A percentile compares a stretch with the other conserved stretches of the same genome.
Evolutionary conservation across 768 basidiomycete species (phyloP).

Genomic region (Glaciozyma antarctica): DNA sequence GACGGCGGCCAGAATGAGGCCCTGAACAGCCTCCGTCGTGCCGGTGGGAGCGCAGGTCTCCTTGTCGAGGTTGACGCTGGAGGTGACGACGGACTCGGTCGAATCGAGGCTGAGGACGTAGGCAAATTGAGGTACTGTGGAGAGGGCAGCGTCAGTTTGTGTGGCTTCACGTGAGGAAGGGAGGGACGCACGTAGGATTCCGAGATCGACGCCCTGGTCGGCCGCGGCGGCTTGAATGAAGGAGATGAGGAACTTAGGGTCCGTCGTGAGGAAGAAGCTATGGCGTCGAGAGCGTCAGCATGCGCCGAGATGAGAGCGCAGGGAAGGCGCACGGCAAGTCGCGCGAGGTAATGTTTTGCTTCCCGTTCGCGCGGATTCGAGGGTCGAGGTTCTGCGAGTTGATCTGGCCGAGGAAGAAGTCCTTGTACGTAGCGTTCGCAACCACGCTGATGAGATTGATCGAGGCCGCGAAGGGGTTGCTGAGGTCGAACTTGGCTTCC

Average conservation of each 20-base stretch:
- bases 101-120: slow-evolving; percentile 8
- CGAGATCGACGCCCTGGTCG: slow-evolving; percentile 52
- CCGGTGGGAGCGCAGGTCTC: slow-evolving; percentile 53
- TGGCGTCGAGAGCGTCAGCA: not conserved
- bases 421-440: slow-evolving; percentile 51
- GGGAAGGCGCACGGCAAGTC: slow-evolving; percentile 11
- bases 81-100: slow-evolving; percentile 43
- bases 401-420: slow-evolving; percentile 48
- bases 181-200: slow-evolving; percentile 38
- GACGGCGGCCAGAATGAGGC: slow-evolving; percentile 55
- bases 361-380: slow-evolving; percentile 50
- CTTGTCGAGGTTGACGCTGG: slow-evolving; percentile 43
- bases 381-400: slow-evolving; percentile 41
- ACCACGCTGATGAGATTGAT: slow-evolving; percentile 54
- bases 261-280: slow-evolving; percentile 53
- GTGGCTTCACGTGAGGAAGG: slow-evolving; percentile 47
- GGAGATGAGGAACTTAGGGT: slow-evolving; percentile 53
- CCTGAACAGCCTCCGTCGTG: slow-evolving; percentile 50
- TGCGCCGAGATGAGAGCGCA: not conserved
- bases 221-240: slow-evolving; percentile 49
- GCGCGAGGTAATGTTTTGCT: slow-evolving; percentile 53
- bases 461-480: slow-evolving; percentile 66
- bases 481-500: slow-evolving; percentile 50
- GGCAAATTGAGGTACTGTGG: slow-evolving; percentile 37
- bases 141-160: slow-evolving; percentile 27